These are phyloP conservation scores for Pyrenophora seminiperda DNA, from an alignment of 2,329 filamentous ascomycete genomes.

Conservation along the genomic window DNA sequence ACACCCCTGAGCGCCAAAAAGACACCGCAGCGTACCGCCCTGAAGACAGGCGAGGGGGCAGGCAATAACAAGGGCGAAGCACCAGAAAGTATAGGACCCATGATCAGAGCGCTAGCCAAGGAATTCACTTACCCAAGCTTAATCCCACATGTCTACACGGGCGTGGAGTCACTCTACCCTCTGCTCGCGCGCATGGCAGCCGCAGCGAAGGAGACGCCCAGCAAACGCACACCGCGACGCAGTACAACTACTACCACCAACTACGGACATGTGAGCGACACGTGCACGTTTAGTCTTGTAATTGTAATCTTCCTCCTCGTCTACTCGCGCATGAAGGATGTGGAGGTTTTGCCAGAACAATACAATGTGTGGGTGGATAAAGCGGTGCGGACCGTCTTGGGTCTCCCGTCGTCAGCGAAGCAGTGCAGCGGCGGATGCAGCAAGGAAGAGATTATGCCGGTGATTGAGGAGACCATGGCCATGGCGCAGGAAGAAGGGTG, in stretches of 20 bases:
- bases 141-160: slow-evolving; percentile 74
- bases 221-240: slow-evolving; percentile 58
- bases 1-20: slow-evolving; percentile 29
- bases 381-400: slow-evolving; percentile 58
- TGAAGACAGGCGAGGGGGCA: slow-evolving; percentile 21
- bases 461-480: slow-evolving; percentile 41
- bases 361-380: slow-evolving; percentile 44
- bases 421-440: slow-evolving; percentile 55
- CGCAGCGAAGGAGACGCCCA: slow-evolving; percentile 43
- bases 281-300: slow-evolving; percentile 54
- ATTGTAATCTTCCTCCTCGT: slow-evolving; percentile 67
- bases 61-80: slow-evolving; percentile 21
- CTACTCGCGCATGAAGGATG: slow-evolving; percentile 51
- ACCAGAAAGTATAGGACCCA: slow-evolving; percentile 68
- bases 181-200: slow-evolving; percentile 39
- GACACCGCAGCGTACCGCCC: slow-evolving; percentile 30
- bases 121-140: slow-evolving; percentile 65
- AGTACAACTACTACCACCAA: slow-evolving; percentile 27
- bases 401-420: slow-evolving; percentile 56
- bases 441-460: slow-evolving; percentile 51
- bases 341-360: slow-evolving; percentile 37
- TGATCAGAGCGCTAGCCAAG: slow-evolving; percentile 68
- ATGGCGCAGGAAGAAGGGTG: slow-evolving; percentile 48
- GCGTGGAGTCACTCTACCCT: slow-evolving; percentile 64
- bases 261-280: slow-evolving; percentile 22